These are phyloP conservation scores for Colletotrichum aenigma DNA, from an alignment of 2,329 filamentous ascomycete genomes.

Conservation along the genomic window DNA sequence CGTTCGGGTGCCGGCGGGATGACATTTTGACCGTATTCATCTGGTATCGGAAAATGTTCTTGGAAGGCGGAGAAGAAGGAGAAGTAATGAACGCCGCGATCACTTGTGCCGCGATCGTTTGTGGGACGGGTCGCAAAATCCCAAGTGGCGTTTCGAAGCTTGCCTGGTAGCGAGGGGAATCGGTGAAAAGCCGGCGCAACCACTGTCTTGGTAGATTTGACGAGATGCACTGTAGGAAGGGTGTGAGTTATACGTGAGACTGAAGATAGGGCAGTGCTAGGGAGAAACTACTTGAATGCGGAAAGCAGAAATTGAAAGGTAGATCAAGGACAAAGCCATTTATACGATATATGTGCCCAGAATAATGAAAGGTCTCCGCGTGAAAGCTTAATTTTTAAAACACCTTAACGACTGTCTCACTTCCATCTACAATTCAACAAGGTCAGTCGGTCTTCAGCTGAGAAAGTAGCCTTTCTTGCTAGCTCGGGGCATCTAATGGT, in stretches of 20 bases:
- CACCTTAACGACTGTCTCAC: neutral
- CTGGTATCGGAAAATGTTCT: rapidly evolving
- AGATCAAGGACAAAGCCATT: neutral
- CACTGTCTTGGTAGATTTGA: neutral
- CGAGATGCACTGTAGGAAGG: neutral
- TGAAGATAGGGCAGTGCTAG: too few species aligned
- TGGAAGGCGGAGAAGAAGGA: too few species aligned
- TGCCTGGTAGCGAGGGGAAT: neutral
- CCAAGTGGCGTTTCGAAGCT: too few species aligned
- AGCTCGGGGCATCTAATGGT: neutral
- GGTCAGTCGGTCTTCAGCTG: too few species aligned
- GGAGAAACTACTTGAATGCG: too few species aligned
- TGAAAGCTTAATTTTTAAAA: rapidly evolving
- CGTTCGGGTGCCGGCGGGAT: too few species aligned
- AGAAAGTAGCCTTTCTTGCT: neutral
- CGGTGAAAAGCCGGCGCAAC: rapidly evolving
- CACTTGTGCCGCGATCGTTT: too few species aligned
- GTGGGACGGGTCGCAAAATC: too few species aligned
- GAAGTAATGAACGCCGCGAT: too few species aligned
- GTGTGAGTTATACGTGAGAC: rapidly evolving
- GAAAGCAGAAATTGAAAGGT: neutral
- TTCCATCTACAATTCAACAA: neutral
- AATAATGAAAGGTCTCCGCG: rapidly evolving
- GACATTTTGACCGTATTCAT: too few species aligned
- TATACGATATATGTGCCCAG: rapidly evolving